phyloP scores from a whole-genome alignment of 768 basidiomycete species.

The Piloderma croceum region DNA sequence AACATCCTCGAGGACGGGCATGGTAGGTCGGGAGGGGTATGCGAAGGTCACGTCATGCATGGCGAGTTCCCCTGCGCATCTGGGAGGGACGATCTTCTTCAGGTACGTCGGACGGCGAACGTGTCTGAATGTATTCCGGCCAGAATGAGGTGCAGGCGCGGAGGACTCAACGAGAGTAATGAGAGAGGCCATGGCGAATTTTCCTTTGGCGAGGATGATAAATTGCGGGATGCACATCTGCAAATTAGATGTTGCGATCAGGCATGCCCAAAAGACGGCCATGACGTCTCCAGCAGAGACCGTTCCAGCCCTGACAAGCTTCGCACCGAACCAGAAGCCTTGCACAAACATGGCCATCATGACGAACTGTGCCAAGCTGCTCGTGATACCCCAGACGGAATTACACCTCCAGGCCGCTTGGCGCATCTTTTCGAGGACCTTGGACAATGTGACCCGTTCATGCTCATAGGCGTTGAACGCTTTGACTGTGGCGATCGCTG shows the following conservation, averaged over 20 bases:
- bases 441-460: conserved; percentile 45
- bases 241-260: conserved; percentile 83
- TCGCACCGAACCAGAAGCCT: conserved; percentile 93
- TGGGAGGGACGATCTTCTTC: conserved; percentile 32
- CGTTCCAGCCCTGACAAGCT: conserved; percentile 76
- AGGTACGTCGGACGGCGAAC: conserved; percentile 40
- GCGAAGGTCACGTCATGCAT: conserved; percentile 38
- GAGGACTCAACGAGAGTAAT: conserved; percentile 51
- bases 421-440: conserved; percentile 41
- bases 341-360: conserved; percentile 93
- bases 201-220: conserved; percentile 75
- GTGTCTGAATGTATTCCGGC: background rate
- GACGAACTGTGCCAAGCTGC: conserved; percentile 70
- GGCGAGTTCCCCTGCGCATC: conserved; percentile 39
- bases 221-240: conserved; percentile 84
- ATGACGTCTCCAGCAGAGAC: conserved; percentile 74
- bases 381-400: conserved; percentile 70
- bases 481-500: conserved; percentile 85
- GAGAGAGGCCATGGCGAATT: conserved; percentile 69
- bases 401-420: conserved; percentile 49
- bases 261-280: conserved; percentile 97
- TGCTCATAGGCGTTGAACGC: conserved; percentile 73
- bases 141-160: conserved; percentile 12
- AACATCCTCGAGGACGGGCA: conserved; percentile 36
- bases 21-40: conserved; percentile 44